Percentiles rank a stretch among this genome's conserved stretches.
phyloP scores from a whole-genome alignment of 805 yeast species.

The Wickerhamomyces hampshirensis region DNA sequence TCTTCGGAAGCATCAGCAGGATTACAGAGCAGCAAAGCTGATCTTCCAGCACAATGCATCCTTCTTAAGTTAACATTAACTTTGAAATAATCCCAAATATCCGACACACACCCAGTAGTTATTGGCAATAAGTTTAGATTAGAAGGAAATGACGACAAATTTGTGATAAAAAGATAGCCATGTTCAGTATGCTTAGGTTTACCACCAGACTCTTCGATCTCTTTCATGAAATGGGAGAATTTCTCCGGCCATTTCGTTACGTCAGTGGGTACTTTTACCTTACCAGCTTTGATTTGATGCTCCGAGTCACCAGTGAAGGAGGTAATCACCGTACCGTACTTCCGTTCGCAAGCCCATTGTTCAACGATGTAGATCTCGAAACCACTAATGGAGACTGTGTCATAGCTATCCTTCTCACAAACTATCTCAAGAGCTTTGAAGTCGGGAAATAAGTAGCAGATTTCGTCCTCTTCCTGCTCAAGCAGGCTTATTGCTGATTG shows the following conservation, averaged over 20 bases:
- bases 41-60: constrained; percentile 80
- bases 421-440: constrained; percentile 47
- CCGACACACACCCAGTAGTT: constrained; percentile 46
- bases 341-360: constrained; percentile 84
- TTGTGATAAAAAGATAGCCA: constrained; percentile 73
- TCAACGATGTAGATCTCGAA: constrained; percentile 90
- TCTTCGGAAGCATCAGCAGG: constrained; percentile 78
- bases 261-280: constrained; percentile 45
- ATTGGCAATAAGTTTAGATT: constrained; percentile 67
- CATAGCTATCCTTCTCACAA: constrained; percentile 37
- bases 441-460: constrained; percentile 47
- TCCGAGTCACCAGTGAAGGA: constrained; percentile 79
- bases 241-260: constrained; percentile 29
- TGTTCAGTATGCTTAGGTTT: constrained; percentile 58
- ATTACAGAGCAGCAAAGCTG: constrained; percentile 63
- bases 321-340: constrained; percentile 62
- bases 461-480: constrained; percentile 1
- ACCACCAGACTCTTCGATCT: constrained; percentile 60
- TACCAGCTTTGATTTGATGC: constrained; percentile 58
- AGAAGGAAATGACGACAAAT: constrained; percentile 76
- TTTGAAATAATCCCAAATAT: constrained; percentile 50
- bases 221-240: constrained; percentile 59
- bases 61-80: constrained; percentile 75
- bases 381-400: constrained; percentile 53
- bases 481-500: not conserved